Conservation (phyloP, 2,329 filamentous ascomycete species). For the Raffaelea ambrosiae region DNA sequence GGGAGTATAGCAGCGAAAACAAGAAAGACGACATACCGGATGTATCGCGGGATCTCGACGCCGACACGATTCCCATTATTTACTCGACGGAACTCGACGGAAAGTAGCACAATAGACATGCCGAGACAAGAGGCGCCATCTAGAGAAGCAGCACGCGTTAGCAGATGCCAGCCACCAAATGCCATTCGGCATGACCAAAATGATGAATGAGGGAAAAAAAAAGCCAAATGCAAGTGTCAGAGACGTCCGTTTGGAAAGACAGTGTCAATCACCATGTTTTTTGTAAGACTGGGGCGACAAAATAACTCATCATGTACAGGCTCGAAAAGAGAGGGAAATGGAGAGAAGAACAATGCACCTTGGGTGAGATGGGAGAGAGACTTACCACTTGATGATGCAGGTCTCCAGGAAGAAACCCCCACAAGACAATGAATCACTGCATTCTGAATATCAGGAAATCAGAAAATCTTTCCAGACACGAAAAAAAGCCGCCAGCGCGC, state of each 20-base stretch:
- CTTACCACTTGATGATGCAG: no score
- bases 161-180: neutral
- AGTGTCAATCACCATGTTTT: slow-evolving; percentile 47
- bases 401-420: no score
- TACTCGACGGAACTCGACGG: no score
- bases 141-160: neutral
- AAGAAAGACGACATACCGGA: neutral
- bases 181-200: neutral
- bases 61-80: no score
- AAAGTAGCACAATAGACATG: no score
- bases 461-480: no score
- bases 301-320: slow-evolving; percentile 45
- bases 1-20: neutral
- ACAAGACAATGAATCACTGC: no score
- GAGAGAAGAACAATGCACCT: neutral
- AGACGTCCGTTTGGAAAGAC: slow-evolving; percentile 41
- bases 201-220: slow-evolving; percentile 4
- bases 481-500: no score
- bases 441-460: no score
- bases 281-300: slow-evolving; percentile 52
- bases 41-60: no score
- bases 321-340: neutral
- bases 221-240: slow-evolving; percentile 23
- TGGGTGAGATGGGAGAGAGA: neutral
- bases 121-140: no score